phyloP scores from a whole-genome alignment of 768 basidiomycete genomes.

The Omphalotus guepiniiformis region DNA sequence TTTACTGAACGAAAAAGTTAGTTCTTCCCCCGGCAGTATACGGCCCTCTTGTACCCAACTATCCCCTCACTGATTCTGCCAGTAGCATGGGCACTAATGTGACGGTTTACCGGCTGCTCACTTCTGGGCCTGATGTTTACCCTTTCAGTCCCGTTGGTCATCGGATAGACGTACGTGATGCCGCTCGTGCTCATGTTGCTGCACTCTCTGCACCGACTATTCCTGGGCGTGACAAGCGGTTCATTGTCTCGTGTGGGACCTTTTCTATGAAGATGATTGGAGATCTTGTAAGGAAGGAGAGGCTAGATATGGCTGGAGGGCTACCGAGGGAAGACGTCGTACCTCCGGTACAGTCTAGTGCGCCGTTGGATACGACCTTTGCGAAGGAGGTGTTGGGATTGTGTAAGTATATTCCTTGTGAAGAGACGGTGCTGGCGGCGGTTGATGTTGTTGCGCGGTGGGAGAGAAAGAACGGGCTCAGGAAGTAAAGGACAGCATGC shows the following conservation, averaged over 20 bases:
- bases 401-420: conserved; percentile 7
- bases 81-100: conserved; percentile 3
- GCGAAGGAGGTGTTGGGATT: conserved; percentile 6
- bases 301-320: conserved; percentile 7
- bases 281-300: conserved; percentile 5
- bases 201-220: conserved; percentile 9
- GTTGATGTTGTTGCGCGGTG: conserved; percentile 3
- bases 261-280: conserved; percentile 6
- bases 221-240: conserved; percentile 5
- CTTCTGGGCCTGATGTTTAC: neutral
- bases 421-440: conserved; percentile 7
- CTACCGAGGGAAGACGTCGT: conserved; percentile 3
- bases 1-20: neutral
- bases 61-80: neutral
- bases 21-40: conserved; percentile 17
- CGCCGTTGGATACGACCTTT: conserved; percentile 7
- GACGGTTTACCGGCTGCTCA: conserved; percentile 5
- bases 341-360: neutral
- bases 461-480: too few species aligned
- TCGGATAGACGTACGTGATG: conserved; percentile 14
- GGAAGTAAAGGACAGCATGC: too few species aligned
- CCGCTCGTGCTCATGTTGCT: conserved; percentile 9
- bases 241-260: conserved; percentile 1
- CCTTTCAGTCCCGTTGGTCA: neutral
- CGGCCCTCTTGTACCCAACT: conserved; percentile 17